Evolutionary conservation across 768 basidiomycete genomes (phyloP).

Genomic region (Collybiopsis luxurians): DNA sequence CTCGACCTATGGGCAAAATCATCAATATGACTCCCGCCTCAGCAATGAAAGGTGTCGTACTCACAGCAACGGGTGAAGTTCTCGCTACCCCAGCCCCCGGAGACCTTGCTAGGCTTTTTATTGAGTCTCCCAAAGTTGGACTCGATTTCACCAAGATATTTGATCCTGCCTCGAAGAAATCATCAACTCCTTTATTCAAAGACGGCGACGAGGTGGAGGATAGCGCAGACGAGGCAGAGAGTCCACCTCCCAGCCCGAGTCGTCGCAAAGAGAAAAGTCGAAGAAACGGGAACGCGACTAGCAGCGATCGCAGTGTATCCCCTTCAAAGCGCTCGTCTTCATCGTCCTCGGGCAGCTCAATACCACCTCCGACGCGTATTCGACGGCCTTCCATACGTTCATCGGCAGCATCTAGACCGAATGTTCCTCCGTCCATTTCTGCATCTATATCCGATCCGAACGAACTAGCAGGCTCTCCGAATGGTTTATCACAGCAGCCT

Average conservation of each 20-base stretch:
- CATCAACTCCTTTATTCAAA: constrained; percentile 24
- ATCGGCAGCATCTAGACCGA: constrained; percentile 15
- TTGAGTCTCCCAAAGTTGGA: constrained; percentile 65
- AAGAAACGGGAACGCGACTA: constrained; percentile 22
- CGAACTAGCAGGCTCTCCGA: constrained; percentile 18
- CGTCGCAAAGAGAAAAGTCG: constrained; percentile 40
- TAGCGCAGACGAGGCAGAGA: constrained; percentile 23
- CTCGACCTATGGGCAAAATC: constrained; percentile 23
- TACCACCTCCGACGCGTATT: constrained; percentile 43
- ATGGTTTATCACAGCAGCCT: background rate
- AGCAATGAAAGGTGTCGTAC: constrained; percentile 76
- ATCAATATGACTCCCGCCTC: constrained; percentile 36
- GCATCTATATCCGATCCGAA: constrained; percentile 40
- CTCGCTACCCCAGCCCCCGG: constrained; percentile 69
- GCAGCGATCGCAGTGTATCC: constrained; percentile 17
- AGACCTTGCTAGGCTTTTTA: constrained; percentile 65
- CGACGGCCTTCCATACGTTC: constrained; percentile 57
- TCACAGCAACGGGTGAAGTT: constrained; percentile 75
- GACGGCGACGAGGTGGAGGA: constrained; percentile 23
- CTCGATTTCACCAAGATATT: constrained; percentile 80
- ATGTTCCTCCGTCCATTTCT: constrained; percentile 18
- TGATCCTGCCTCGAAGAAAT: constrained; percentile 41
- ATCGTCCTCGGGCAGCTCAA: constrained; percentile 16
- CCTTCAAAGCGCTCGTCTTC: constrained; percentile 21
- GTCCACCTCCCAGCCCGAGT: constrained; percentile 47